These are phyloP conservation scores for Phytophthora pini DNA, from an alignment of 352 stramenopile genomes.

Conservation along the genomic window DNA sequence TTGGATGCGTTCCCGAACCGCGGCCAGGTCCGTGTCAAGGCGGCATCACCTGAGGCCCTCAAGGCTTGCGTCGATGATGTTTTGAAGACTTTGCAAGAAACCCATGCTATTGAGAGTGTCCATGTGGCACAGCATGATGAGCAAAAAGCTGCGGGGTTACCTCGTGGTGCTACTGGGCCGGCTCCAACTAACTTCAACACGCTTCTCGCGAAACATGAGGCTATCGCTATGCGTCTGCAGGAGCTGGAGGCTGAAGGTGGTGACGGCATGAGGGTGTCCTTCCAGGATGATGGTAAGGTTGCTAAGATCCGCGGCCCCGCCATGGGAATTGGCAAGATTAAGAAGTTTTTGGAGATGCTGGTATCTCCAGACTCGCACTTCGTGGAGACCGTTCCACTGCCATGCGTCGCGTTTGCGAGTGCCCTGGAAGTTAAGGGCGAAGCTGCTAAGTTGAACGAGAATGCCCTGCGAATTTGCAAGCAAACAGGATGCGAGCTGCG, in stretches of 20 bases:
- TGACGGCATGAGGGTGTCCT: conserved; percentile 64
- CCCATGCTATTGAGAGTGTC: conserved; percentile 70
- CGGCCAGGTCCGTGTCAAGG: conserved; percentile 79
- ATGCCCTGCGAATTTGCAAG: conserved; percentile 75
- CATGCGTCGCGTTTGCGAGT: conserved; percentile 52
- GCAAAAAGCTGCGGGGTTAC: conserved; percentile 16
- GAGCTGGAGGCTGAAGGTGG: conserved; percentile 80
- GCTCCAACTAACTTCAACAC: conserved; percentile 56
- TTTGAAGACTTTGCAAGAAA: conserved; percentile 67
- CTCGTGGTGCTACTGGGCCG: conserved; percentile 19
- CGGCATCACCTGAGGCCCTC: conserved; percentile 55
- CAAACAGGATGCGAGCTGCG: conserved; percentile 82
- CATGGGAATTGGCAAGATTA: conserved; percentile 72
- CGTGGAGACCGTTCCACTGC: conserved; percentile 68
- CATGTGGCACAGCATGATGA: conserved; percentile 36
- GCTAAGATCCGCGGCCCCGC: conserved; percentile 77
- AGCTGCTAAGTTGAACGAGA: conserved; percentile 66
- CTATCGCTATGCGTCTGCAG: conserved; percentile 64
- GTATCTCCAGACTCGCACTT: conserved; percentile 62
- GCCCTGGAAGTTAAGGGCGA: conserved; percentile 59
- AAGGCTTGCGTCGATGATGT: conserved; percentile 68
- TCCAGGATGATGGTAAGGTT: conserved; percentile 71
- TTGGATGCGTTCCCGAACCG: conserved; percentile 77
- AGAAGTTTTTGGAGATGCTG: conserved; percentile 82
- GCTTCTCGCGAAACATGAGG: conserved; percentile 59